Percentiles rank a stretch among this genome's conserved stretches.
These are phyloP conservation scores for Thielaviopsis euricoi DNA, from an alignment of 2,329 filamentous ascomycete species.

Conservation along the genomic window DNA sequence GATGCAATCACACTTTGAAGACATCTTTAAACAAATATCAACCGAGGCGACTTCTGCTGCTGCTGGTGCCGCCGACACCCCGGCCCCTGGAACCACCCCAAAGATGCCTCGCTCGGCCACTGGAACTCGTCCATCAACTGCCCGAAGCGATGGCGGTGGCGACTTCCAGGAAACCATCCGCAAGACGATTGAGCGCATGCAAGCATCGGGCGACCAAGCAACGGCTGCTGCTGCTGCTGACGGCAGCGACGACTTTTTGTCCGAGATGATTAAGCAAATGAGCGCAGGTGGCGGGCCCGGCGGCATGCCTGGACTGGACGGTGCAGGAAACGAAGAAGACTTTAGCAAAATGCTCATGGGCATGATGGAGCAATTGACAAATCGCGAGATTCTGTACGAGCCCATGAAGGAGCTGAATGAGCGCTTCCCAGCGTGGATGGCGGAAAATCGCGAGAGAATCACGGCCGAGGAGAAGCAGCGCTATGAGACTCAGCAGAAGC, in stretches of 20 bases:
- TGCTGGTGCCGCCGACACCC: slow-evolving; percentile 15
- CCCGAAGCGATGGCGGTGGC: slow-evolving; percentile 30
- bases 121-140: slow-evolving; percentile 18
- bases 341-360: slow-evolving; percentile 89
- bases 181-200: slow-evolving; percentile 91
- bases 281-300: slow-evolving; percentile 44
- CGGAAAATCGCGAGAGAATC: slow-evolving; percentile 52
- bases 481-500: slow-evolving; percentile 62
- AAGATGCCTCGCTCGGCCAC: neutral
- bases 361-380: slow-evolving; percentile 98
- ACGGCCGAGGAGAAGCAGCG: slow-evolving; percentile 57
- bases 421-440: slow-evolving; percentile 84
- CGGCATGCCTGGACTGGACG: slow-evolving; percentile 16
- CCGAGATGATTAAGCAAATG: slow-evolving; percentile 85
- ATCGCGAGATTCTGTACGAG: slow-evolving; percentile 95
- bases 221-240: slow-evolving; percentile 59
- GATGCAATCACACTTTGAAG: slow-evolving; percentile 65
- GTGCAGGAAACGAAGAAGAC: slow-evolving; percentile 55
- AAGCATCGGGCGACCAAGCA: slow-evolving; percentile 70
- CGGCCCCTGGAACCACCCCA: slow-evolving; percentile 21
- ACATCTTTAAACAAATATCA: slow-evolving; percentile 55
- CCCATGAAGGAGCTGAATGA: slow-evolving; percentile 94
- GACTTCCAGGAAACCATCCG: slow-evolving; percentile 87
- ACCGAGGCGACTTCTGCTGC: slow-evolving; percentile 17
- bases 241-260: slow-evolving; percentile 58